Conservation (phyloP, 225 moss, liverwort and hornwort species). For the Pseudisothecium myosuroides region DNA sequence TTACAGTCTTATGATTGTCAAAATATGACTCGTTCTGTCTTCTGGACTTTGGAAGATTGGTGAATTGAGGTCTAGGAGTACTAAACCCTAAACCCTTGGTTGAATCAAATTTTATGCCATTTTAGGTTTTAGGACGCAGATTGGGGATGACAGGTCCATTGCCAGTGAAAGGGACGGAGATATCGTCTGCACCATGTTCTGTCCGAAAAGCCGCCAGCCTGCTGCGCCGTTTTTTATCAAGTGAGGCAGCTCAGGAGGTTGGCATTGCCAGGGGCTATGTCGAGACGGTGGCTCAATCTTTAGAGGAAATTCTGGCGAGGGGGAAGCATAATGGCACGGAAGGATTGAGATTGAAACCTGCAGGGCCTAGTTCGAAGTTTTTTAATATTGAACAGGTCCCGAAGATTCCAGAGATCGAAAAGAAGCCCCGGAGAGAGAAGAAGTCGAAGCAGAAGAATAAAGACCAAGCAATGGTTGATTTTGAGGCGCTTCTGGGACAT, state of each 20-base stretch:
- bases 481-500: conserved; percentile 41
- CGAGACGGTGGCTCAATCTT: conserved; percentile 43
- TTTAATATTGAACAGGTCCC: conserved; percentile 6
- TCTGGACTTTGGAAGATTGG: background rate
- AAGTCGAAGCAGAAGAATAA: conserved; percentile 3
- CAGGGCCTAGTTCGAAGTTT: conserved; percentile 11
- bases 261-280: conserved; percentile 54
- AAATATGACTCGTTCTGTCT: background rate
- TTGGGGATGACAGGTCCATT: conserved; percentile 41
- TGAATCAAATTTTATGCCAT: background rate
- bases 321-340: conserved; percentile 4
- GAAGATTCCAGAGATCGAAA: background rate
- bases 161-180: conserved; percentile 60
- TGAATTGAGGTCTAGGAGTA: background rate
- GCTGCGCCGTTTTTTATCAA: conserved; percentile 46
- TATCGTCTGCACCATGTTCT: conserved; percentile 66
- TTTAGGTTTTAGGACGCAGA: background rate
- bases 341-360: background rate
- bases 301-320: conserved; percentile 51
- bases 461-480: conserved; percentile 22
- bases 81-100: conserved; percentile 4
- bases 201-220: conserved; percentile 51
- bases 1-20: background rate
- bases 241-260: conserved; percentile 47
- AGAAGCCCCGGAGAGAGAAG: background rate